These are phyloP conservation scores for Bryum argenteum DNA, from an alignment of 225 moss, liverwort and hornwort species.

Conservation along the genomic window DNA sequence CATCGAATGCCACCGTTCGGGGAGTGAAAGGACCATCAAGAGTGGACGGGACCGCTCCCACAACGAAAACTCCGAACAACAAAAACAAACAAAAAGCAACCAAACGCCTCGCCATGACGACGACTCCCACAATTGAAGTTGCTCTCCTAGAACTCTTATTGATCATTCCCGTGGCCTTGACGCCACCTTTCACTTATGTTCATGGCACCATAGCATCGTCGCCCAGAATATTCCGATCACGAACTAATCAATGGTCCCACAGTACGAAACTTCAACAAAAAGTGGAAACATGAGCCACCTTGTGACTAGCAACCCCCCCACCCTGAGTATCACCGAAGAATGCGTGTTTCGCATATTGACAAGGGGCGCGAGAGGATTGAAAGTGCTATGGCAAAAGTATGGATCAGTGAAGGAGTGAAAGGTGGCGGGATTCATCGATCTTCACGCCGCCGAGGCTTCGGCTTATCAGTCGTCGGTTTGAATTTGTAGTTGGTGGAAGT, in stretches of 20 bases:
- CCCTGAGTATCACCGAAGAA: too few species aligned
- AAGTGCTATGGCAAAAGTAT: too few species aligned
- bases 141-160: not conserved
- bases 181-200: not conserved
- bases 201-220: not conserved
- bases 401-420: too few species aligned
- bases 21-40: conserved; percentile 74
- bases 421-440: too few species aligned
- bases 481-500: too few species aligned
- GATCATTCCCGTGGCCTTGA: not conserved
- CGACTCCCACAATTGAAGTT: too few species aligned
- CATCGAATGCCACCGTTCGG: conserved; percentile 65
- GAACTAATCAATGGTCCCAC: not conserved
- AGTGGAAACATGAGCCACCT: too few species aligned
- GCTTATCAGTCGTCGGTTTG: too few species aligned
- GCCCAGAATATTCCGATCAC: not conserved
- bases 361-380: too few species aligned
- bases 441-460: too few species aligned
- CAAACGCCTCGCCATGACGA: not conserved
- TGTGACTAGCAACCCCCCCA: too few species aligned
- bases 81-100: not conserved
- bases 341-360: too few species aligned
- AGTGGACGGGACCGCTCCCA: conserved; percentile 54
- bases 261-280: not conserved
- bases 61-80: conserved; percentile 15